Percentiles rank a stretch among this genome's conserved stretches.
These are phyloP conservation scores for Stephania cephalantha DNA, from an alignment of 164 flowering plant species.

Conservation along the genomic window DNA sequence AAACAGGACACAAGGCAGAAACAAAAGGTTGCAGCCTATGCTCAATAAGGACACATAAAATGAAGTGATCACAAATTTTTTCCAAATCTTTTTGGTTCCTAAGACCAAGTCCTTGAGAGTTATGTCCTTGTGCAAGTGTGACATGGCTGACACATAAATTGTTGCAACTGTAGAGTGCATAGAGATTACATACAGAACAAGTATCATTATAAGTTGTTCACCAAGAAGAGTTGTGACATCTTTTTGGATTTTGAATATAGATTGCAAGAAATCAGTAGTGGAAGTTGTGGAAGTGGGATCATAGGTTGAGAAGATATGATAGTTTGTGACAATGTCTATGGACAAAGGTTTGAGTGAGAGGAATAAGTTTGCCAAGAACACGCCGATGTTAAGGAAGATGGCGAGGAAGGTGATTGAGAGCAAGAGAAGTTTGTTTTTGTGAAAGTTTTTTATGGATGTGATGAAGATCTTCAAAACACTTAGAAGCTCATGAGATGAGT, in stretches of 20 bases:
- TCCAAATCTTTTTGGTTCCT: not conserved
- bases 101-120: not conserved
- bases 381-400: not conserved
- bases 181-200: not conserved
- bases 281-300: not conserved
- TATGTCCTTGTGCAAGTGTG: not conserved
- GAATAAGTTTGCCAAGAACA: not conserved
- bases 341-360: not conserved
- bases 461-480: not conserved
- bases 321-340: not conserved
- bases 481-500: not conserved
- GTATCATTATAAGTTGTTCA: not conserved
- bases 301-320: not conserved
- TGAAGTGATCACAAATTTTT: not conserved
- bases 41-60: not conserved
- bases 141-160: constrained; percentile 7
- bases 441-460: not conserved
- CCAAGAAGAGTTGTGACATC: not conserved
- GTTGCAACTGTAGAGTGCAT: not conserved
- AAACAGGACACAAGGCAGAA: not conserved
- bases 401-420: constrained; percentile 2
- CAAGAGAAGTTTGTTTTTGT: not conserved
- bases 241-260: not conserved
- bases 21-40: not conserved
- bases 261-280: not conserved